A percentile compares a stretch with the other conserved stretches of the same genome.
These are phyloP conservation scores for Rhizopus arrhizus DNA, from an alignment of 371 early-diverging fungal species.

Conservation along the genomic window DNA sequence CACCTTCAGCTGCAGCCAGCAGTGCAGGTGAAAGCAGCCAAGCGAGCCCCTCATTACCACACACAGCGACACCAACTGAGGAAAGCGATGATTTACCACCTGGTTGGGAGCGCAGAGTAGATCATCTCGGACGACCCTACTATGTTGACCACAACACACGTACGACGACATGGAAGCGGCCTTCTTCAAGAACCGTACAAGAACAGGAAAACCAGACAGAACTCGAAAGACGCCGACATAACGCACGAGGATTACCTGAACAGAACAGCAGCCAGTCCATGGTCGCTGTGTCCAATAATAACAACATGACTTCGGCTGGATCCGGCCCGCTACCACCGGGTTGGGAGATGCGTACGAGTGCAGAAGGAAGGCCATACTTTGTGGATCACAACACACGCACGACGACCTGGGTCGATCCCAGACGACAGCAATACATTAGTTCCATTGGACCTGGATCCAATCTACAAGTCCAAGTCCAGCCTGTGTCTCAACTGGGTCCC, in stretches of 20 bases:
- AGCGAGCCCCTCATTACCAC: slow-evolving; percentile 11
- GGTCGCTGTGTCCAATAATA: slow-evolving; percentile 42
- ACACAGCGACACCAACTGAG: background rate
- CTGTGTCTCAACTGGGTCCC: slow-evolving; percentile 82
- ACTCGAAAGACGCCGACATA: slow-evolving; percentile 73
- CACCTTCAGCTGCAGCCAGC: slow-evolving; percentile 23
- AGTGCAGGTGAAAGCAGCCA: slow-evolving; percentile 4
- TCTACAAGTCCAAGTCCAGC: slow-evolving; percentile 70
- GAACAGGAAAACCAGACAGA: slow-evolving; percentile 67
- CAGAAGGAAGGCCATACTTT: slow-evolving; percentile 94
- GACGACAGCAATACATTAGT: slow-evolving; percentile 70
- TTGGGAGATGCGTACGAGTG: slow-evolving; percentile 88
- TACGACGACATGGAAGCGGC: slow-evolving; percentile 76
- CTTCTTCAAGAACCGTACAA: slow-evolving; percentile 53
- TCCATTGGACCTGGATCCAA: slow-evolving; percentile 58
- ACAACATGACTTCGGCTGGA: slow-evolving; percentile 67
- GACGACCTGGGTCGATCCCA: slow-evolving; percentile 96
- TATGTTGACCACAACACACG: slow-evolving; percentile 76
- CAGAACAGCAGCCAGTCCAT: background rate
- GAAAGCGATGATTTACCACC: slow-evolving; percentile 21
- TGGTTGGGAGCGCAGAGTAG: slow-evolving; percentile 76
- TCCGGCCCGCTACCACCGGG: slow-evolving; percentile 91
- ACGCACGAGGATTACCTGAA: slow-evolving; percentile 82
- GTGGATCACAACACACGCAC: slow-evolving; percentile 98
- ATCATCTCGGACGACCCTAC: slow-evolving; percentile 70